Evolutionary conservation across 805 yeast genomes (phyloP).

Genomic region (Hanseniaspora guilliermondii): DNA sequence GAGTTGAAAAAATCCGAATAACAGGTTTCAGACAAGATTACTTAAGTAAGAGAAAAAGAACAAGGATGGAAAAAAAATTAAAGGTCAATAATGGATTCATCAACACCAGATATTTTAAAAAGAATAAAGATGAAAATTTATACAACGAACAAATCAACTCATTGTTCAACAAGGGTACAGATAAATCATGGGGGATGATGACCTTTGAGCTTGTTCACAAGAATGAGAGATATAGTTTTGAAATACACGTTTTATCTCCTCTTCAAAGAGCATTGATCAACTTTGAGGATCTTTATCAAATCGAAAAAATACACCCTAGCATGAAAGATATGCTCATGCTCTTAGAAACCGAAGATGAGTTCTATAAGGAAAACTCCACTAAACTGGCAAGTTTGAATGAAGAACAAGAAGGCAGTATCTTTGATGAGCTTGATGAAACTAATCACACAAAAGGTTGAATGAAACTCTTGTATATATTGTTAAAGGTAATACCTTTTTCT

Average conservation of each 20-base stretch:
- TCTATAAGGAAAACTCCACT: neutral
- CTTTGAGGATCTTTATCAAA: conserved; percentile 8
- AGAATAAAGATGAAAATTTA: neutral
- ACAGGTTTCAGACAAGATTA: conserved; percentile 7
- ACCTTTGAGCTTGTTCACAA: neutral
- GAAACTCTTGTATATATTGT: neutral
- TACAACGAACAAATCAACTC: neutral
- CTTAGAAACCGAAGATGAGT: neutral
- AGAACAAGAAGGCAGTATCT: conserved; percentile 7
- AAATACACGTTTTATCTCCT: conserved; percentile 10
- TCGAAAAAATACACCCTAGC: neutral
- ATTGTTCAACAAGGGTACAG: neutral
- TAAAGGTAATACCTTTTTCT: neutral
- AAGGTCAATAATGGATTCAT: neutral
- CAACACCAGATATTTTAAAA: neutral
- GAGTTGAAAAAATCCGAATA: neutral
- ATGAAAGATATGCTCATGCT: neutral
- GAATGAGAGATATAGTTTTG: neutral
- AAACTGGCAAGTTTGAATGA: neutral
- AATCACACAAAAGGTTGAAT: neutral
- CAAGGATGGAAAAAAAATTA: neutral
- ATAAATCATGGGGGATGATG: conserved; percentile 10
- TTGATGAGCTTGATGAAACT: neutral
- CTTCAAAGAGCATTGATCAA: conserved; percentile 4
- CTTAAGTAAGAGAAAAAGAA: conserved; percentile 2